phyloP scores from a whole-genome alignment of 1,284 basidiomycete genomes.

The Cutaneotrichosporon sp. region DNA sequence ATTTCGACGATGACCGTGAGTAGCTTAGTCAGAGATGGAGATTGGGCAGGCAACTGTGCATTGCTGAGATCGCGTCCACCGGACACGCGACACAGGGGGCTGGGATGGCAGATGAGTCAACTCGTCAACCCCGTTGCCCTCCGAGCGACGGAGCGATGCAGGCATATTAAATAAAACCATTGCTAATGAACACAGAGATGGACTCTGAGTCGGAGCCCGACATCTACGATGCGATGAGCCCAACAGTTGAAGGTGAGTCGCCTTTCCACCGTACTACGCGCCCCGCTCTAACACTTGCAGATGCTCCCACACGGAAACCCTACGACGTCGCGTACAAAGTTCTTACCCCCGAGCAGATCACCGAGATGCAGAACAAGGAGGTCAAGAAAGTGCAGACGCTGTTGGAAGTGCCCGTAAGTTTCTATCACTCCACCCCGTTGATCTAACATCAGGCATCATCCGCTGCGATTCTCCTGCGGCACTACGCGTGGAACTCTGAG shows the following conservation, averaged over 20 bases:
- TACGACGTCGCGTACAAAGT: constrained; percentile 53
- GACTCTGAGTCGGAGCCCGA: constrained; percentile 40
- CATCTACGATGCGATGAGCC: constrained; percentile 42
- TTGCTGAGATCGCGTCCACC: no score
- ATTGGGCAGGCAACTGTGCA: no score
- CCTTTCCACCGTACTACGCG: background rate
- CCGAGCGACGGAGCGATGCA: no score
- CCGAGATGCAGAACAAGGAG: constrained; percentile 69
- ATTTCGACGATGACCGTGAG: constrained; percentile 31
- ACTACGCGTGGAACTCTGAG: constrained; percentile 94
- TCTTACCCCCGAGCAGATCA: constrained; percentile 70
- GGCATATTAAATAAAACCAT: no score
- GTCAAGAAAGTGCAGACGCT: constrained; percentile 78
- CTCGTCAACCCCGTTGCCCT: no score
- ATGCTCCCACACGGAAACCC: constrained; percentile 40
- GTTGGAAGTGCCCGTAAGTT: constrained; percentile 74
- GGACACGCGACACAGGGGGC: no score
- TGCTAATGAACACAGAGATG: constrained; percentile 14
- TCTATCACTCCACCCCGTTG: constrained; percentile 10
- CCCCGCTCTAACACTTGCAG: constrained; percentile 9
- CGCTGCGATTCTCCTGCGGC: constrained; percentile 74
- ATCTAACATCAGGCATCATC: constrained; percentile 48
- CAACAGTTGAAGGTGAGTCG: constrained; percentile 38
- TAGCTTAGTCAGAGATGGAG: no score
- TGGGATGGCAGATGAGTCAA: no score